Conservation (phyloP, 2,329 filamentous ascomycete genomes). For the Aureobasidium sp. region DNA sequence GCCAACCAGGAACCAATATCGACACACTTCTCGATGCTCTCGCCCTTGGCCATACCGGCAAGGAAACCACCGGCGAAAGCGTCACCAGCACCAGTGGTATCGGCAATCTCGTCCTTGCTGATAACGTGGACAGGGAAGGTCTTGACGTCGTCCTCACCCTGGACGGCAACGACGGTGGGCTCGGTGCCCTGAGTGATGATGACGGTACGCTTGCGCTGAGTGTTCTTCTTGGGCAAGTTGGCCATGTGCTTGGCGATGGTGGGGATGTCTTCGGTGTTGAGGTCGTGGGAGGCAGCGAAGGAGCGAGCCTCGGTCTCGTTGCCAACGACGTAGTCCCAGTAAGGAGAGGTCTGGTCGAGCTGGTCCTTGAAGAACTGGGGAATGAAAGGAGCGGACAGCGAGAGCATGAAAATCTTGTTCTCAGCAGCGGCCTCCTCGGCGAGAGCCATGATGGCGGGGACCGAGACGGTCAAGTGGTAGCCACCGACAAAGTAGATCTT, state of each 20-base stretch:
- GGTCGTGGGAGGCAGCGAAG: constrained; percentile 73
- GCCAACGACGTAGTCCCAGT: constrained; percentile 93
- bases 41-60: constrained; percentile 79
- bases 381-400: constrained; percentile 92
- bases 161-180: constrained; percentile 71
- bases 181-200: constrained; percentile 94
- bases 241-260: constrained; percentile 81
- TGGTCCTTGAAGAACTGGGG: constrained; percentile 96
- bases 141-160: constrained; percentile 53
- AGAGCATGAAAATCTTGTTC: constrained; percentile 89
- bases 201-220: constrained; percentile 69
- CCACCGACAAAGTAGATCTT: constrained; percentile 89
- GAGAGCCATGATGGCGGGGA: constrained; percentile 79
- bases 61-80: constrained; percentile 93
- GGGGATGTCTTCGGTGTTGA: constrained; percentile 66
- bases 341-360: constrained; percentile 74
- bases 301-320: constrained; percentile 92
- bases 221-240: constrained; percentile 86
- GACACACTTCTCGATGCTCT: constrained; percentile 66
- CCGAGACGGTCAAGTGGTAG: constrained; percentile 95
- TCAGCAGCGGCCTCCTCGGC: constrained; percentile 80
- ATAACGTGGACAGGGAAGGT: constrained; percentile 78
- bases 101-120: constrained; percentile 68
- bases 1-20: constrained; percentile 98
- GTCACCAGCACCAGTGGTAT: constrained; percentile 93